Percentiles rank a stretch among this genome's conserved stretches.
These are phyloP conservation scores for Meredithiella fracta DNA, from an alignment of 2,329 filamentous ascomycete species.

Conservation along the genomic window DNA sequence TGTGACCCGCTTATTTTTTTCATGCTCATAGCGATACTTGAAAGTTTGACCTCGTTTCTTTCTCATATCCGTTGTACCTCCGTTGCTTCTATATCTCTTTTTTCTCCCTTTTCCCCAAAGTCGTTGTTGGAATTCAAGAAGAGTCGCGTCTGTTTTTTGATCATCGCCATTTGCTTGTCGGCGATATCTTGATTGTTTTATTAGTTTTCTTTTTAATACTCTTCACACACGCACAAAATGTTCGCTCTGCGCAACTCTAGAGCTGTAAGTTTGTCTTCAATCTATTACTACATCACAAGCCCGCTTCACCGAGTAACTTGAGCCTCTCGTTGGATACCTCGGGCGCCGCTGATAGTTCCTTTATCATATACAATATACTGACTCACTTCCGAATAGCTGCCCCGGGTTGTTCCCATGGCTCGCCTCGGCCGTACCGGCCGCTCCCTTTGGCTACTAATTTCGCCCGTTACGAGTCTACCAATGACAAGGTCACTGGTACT, in stretches of 20 bases:
- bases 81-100: constrained; percentile 18
- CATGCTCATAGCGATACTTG: neutral
- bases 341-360: constrained; percentile 10
- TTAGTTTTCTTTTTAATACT: constrained; percentile 22
- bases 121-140: constrained; percentile 5
- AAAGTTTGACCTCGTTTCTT: neutral
- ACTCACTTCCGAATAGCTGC: constrained; percentile 38
- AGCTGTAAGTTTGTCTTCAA: constrained; percentile 50
- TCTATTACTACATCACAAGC: neutral
- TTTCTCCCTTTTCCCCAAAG: constrained; percentile 16
- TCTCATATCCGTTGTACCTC: constrained; percentile 17
- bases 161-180: constrained; percentile 10
- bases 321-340: constrained; percentile 5
- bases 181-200: constrained; percentile 20
- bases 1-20: constrained; percentile 11
- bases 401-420: constrained; percentile 54
- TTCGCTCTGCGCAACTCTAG: constrained; percentile 54
- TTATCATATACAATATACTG: constrained; percentile 14
- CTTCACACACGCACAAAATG: constrained; percentile 37
- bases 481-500: constrained; percentile 79
- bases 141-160: constrained; percentile 4
- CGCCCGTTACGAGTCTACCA: constrained; percentile 62
- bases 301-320: neutral
- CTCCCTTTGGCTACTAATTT: constrained; percentile 56
- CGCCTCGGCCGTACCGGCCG: constrained; percentile 46